phyloP scores from a whole-genome alignment of 2,329 filamentous ascomycete species.

The Colletotrichum higginsianum region DNA sequence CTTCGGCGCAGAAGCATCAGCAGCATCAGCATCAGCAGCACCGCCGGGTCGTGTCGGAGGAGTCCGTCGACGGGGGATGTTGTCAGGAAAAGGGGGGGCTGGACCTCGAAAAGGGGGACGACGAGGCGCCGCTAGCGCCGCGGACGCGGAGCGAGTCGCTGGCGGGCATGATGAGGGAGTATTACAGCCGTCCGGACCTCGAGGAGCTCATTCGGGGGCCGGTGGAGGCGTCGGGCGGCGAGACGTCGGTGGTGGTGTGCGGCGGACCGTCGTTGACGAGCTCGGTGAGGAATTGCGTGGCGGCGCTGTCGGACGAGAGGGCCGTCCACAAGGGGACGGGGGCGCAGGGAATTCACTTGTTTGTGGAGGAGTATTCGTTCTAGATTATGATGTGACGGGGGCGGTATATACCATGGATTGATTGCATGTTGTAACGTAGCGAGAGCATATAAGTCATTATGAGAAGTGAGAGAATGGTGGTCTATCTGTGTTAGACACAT shows the following conservation, averaged over 20 bases:
- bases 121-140: slow-evolving; percentile 45
- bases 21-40: not conserved
- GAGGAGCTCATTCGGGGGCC: slow-evolving; percentile 65
- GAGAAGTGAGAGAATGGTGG: too few relatives aligned
- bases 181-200: slow-evolving; percentile 65
- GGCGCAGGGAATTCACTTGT: slow-evolving; percentile 73
- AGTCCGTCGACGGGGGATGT: not conserved
- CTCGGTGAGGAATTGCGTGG: slow-evolving; percentile 68
- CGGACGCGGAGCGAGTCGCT: slow-evolving; percentile 21
- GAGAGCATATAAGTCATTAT: too few relatives aligned
- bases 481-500: too few relatives aligned
- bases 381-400: slow-evolving; percentile 46
- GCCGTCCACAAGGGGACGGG: slow-evolving; percentile 76
- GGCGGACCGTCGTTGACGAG: slow-evolving; percentile 70
- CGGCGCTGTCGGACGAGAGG: slow-evolving; percentile 70
- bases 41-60: slow-evolving; percentile 20
- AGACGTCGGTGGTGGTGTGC: slow-evolving; percentile 74
- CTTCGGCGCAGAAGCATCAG: not conserved
- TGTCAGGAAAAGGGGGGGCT: slow-evolving; percentile 25
- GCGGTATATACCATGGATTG: not conserved
- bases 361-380: slow-evolving; percentile 73
- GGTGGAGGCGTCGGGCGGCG: slow-evolving; percentile 71
- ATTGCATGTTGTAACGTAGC: not conserved
- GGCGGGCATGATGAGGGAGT: slow-evolving; percentile 58
- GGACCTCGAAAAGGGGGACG: slow-evolving; percentile 32